Base-by-base conservation (phyloP, 306 rosid genomes). In the Prinsepia uniflora region DNA sequence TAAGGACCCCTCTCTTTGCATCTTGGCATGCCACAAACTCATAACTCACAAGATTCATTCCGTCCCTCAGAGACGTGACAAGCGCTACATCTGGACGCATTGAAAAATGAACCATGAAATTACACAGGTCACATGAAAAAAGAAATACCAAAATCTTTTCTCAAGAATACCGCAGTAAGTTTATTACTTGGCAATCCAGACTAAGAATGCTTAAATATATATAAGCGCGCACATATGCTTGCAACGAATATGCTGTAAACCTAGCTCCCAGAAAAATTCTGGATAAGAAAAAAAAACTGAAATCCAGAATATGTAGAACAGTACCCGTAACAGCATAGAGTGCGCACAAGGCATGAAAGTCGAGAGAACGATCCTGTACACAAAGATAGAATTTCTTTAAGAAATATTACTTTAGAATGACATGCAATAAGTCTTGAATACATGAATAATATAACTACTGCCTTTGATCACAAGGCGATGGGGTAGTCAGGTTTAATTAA, bases 21-120 rank as follows among this genome's bases (percentile, higher is more conserved):
- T 81, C 92, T 78, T 91, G 96, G 89, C 97, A 88, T 22, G 97
- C 97, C 70, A 91, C 97, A 79, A 80, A 91, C 80, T 91, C 97
- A 63, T 91, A 91, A 71, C 96, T 91, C 69, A 91, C 96, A 69
- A 91, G 96, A 85, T 91, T 91, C 97, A 91, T 91, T 68, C 97
- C 97, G 70, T 91, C 96, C 78, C 96, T 86, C 78, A 91, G 77
- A 41, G 97, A 91, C 24, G 96, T 91, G 74, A 91, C 92, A 44
- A 91, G 83, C 57, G 89, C 96, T 68, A 91, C 85, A 72, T 93
- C 98, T 82, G 86, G n/a, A 59, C 60, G 78, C 78, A 22, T 69
- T 45, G 63, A 43, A 45, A 72, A 22, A 15, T 3, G 17, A 63
- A 63, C 50, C 67, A 41, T 17, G 7, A 39, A 52, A 50, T 42